Evolutionary conservation across 257 asterid species (phyloP), one percentile per base, ranked within the genome.

Genomic region (Solanum verrucosum): DNA sequence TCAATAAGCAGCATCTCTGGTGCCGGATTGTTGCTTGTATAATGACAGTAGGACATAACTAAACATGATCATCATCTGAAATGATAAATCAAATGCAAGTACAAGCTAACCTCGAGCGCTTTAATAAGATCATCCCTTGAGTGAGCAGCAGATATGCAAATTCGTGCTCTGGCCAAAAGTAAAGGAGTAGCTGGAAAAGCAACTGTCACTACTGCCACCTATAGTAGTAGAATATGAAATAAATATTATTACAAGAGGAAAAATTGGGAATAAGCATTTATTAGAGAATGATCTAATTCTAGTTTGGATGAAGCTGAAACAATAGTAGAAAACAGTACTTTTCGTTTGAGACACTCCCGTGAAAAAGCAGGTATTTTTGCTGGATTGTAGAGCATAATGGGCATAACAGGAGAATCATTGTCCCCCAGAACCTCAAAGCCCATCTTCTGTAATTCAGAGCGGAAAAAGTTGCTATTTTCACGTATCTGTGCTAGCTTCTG

Each of bases 391-490:
- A 97, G 98, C 98, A 97, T 97, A 85, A 97, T 93, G 87, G 99
- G 99, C 98, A 97, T 97, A 38, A 97, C 98, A 75, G 99, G 99
- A 79, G 99, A 97, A 88, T 97, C 99, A 77, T 97, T 94, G 93
- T 96, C 99, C 83, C 99, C 99, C 75, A 97, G 91, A 89, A 97
- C 99, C 92, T 97, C 99, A 88, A 97, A 97, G 67, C 99, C 99
- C 98, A 95, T 97, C 93, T 97, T 96, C 91, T 96, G 98, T 92
- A 97, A 84, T 88, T 97, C 98, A 4, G 98, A 93, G 86, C 99
- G 90, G 96, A 94, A 97, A 89, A 96, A 97, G 89, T 97, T 97
- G 94, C 99, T 92, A 63, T 97, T 97, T 89, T 97, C 99, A n/a
- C 98, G 97, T 68, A 97, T 96, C 68, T 91, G 91, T 87, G 98